Evolutionary conservation across 495 filamentous ascomycete species (phyloP), one percentile per base, ranked within the genome.

Genomic region (Neurospora cerealis): DNA sequence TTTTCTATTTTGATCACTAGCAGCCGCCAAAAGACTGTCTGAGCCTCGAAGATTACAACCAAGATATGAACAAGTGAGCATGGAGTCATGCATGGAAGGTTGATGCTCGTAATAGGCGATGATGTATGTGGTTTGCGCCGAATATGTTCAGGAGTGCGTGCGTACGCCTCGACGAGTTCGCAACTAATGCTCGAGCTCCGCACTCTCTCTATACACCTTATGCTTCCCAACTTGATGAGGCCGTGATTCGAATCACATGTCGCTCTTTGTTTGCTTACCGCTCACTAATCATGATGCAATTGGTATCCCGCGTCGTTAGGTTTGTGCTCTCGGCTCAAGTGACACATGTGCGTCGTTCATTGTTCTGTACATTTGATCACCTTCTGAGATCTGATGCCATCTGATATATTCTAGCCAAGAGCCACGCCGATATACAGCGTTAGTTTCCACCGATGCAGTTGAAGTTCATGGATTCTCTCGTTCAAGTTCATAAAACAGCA

Each of bases 401-500:
- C n/a, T 8, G 44, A 48, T 60, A 60, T 60, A 21, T 28, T 15
- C 21, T 24, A 28, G 21, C 11, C 21, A 60, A 19, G 28, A 66
- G 15, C 54, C 54, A 66, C 54, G 15, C 24, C 28, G 54, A 66
- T 7, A 32, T 3, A 28, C 28, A 34, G 28, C 6, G 15, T 66
- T 66, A 4, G 3, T 66, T 66, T 36, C 28, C 15, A 34, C 13
- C 6, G 15, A 34, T 19, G 54, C 6, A 9, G 54, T 36, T 34
- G 1, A 66, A 34, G 6, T 36, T 66, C 15, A 42, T 72, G 21
- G 5, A 60, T 9, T 37, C 42, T 69, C 21, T 69, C 73, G 72
- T 21, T 93, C 92, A 74, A 95, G 81, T 81, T 98, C 95, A 79
- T 99, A 99, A 80, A 99, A 99, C 36, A 99, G 83, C 77, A 99